Percentiles rank a stretch among this genome's conserved stretches.
These are phyloP conservation scores for Microdochium paspali DNA, from an alignment of 2,329 filamentous ascomycete species.

Conservation along the genomic window DNA sequence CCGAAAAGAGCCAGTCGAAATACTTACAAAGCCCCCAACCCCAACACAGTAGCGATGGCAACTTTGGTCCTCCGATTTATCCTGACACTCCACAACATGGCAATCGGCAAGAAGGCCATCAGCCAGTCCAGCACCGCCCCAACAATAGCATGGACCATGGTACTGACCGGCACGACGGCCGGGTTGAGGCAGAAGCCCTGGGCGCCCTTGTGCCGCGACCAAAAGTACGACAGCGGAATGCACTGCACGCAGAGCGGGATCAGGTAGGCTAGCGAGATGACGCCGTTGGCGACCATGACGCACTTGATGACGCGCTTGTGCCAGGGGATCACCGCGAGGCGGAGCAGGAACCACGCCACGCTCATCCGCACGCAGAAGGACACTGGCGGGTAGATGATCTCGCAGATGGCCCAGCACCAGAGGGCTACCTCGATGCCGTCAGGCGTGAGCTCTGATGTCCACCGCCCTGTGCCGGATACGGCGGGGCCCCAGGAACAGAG, in stretches of 20 bases:
- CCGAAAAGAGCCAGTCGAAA: not conserved
- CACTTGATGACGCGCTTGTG: conserved; percentile 23
- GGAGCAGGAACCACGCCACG: conserved; percentile 29
- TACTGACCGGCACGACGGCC: conserved; percentile 28
- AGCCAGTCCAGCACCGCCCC: conserved; percentile 36
- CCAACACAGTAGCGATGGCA: conserved; percentile 34
- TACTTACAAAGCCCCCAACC: conserved; percentile 38
- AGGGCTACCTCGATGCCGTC: conserved; percentile 17
- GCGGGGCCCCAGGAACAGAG: conserved; percentile 22
- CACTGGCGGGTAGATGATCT: conserved; percentile 28
- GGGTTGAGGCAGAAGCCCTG: conserved; percentile 29
- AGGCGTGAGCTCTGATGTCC: conserved; percentile 8
- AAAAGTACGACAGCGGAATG: conserved; percentile 36
- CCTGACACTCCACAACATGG: conserved; percentile 39
- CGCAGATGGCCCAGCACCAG: conserved; percentile 27
- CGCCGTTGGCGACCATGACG: conserved; percentile 23
- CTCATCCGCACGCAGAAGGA: conserved; percentile 29
- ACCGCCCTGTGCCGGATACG: conserved; percentile 17
- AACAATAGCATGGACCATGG: conserved; percentile 35
- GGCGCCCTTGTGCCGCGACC: conserved; percentile 27
- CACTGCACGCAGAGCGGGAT: conserved; percentile 41
- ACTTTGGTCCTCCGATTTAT: conserved; percentile 36
- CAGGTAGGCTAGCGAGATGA: conserved; percentile 27
- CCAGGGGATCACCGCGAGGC: conserved; percentile 22
- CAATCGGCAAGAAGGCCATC: conserved; percentile 38